A percentile compares a stretch with the other conserved stretches of the same genome.
Evolutionary conservation across 129 eudicot genomes (phyloP).

Genomic region (Apium graveolens): DNA sequence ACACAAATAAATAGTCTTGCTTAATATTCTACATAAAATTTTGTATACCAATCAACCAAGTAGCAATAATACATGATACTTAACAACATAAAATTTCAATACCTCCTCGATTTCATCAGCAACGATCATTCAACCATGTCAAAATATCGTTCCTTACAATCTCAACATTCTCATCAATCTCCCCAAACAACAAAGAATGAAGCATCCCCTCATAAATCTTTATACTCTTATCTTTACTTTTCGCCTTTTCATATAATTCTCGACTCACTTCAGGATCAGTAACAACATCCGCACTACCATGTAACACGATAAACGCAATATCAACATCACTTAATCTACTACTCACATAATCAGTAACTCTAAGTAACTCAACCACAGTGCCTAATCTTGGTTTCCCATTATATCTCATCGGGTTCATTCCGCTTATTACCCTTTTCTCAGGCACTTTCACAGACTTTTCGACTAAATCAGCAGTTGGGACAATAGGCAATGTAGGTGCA

Average conservation of each 20-base stretch:
- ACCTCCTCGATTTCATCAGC: slow-evolving; percentile 19
- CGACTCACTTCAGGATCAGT: slow-evolving; percentile 79
- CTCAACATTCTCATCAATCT: slow-evolving; percentile 82
- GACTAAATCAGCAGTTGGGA: slow-evolving; percentile 69
- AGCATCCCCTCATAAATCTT: slow-evolving; percentile 77
- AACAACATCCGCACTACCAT: slow-evolving; percentile 76
- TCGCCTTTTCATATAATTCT: slow-evolving; percentile 58
- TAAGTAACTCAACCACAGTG: slow-evolving; percentile 54
- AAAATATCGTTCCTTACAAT: slow-evolving; percentile 59
- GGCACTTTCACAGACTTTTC: slow-evolving; percentile 71
- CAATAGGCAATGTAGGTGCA: slow-evolving; percentile 71
- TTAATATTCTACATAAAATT: background rate
- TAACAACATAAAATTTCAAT: background rate
- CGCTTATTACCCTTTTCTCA: slow-evolving; percentile 45
- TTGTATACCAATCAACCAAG: background rate
- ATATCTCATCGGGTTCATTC: slow-evolving; percentile 72
- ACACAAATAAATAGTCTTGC: background rate
- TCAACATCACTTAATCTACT: slow-evolving; percentile 37
- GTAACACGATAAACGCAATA: slow-evolving; percentile 58
- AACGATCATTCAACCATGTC: slow-evolving; percentile 59
- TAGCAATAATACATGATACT: background rate
- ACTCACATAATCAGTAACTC: slow-evolving; percentile 61
- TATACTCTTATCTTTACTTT: slow-evolving; percentile 59
- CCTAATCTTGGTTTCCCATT: slow-evolving; percentile 85
- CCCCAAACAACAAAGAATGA: slow-evolving; percentile 93